These are phyloP conservation scores for Tinospora cordifolia DNA, from an alignment of 164 flowering plant species.

Conservation along the genomic window DNA sequence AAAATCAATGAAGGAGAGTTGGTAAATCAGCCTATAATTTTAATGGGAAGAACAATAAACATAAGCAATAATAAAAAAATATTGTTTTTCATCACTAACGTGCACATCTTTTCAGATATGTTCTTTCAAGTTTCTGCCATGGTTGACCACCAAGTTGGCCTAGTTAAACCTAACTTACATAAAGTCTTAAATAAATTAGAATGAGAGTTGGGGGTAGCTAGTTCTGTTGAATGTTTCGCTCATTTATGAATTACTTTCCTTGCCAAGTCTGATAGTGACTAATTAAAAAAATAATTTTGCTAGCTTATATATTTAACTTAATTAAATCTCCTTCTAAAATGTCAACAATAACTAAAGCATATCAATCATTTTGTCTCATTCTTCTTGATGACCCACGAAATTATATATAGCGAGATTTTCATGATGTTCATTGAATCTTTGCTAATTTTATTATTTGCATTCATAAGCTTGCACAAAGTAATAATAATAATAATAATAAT, in stretches of 20 bases:
- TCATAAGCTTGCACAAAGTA: neutral
- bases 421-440: neutral
- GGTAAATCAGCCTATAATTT: neutral
- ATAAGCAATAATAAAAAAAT: neutral
- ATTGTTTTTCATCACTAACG: neutral
- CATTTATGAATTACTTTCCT: neutral
- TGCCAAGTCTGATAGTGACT: slow-evolving; percentile 3
- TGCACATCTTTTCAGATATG: neutral
- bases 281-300: neutral
- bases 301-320: too few relatives aligned
- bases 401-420: neutral
- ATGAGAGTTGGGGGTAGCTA: slow-evolving; percentile 3
- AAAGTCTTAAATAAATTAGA: neutral
- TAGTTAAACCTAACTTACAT: slow-evolving; percentile 4
- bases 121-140: neutral
- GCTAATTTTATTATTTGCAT: neutral
- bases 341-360: neutral
- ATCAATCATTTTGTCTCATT: slow-evolving; percentile 1
- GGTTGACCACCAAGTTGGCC: neutral
- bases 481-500: too few relatives aligned
- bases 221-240: neutral
- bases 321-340: neutral
- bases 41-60: neutral
- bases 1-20: too few relatives aligned
- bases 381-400: slow-evolving; percentile 4